phyloP scores from a whole-genome alignment of 805 yeast species.

The Priceomyces carsonii region DNA sequence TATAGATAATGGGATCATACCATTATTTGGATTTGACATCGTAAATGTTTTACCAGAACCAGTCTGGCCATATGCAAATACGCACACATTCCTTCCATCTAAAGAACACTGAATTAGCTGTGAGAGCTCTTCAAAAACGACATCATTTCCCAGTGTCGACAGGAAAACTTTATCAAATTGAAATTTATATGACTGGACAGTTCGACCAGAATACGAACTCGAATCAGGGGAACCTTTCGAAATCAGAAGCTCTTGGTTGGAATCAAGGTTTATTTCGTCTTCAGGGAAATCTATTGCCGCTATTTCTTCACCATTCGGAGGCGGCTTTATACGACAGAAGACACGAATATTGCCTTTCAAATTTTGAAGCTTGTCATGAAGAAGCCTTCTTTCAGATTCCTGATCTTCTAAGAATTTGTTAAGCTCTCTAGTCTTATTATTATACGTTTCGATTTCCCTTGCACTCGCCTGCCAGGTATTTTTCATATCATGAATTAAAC shows the following conservation, averaged over 20 bases:
- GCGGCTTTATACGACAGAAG: constrained; percentile 81
- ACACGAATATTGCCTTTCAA: constrained; percentile 91
- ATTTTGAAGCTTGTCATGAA: constrained; percentile 80
- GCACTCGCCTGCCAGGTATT: constrained; percentile 6
- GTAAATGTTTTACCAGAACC: constrained; percentile 94
- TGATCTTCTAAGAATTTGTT: constrained; percentile 43
- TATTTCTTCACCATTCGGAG: constrained; percentile 8
- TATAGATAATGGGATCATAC: constrained; percentile 80
- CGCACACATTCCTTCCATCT: constrained; percentile 90
- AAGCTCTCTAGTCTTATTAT: constrained; percentile 10
- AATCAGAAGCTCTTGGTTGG: constrained; percentile 35
- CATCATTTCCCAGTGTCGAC: constrained; percentile 51
- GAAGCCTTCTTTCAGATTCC: constrained; percentile 57
- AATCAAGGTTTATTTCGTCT: constrained; percentile 31
- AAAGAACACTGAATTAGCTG: constrained; percentile 77
- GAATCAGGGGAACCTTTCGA: constrained; percentile 16
- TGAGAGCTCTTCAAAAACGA: constrained; percentile 80
- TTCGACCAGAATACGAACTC: constrained; percentile 8
- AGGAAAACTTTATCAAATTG: constrained; percentile 79
- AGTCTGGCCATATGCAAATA: constrained; percentile 96
- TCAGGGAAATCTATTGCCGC: constrained; percentile 18
- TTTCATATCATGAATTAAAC: constrained; percentile 10
- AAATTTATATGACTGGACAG: constrained; percentile 39
- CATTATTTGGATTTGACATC: constrained; percentile 71
- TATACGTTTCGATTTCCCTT: constrained; percentile 8